Evolutionary conservation across 129 eudicot genomes (phyloP), one percentile per base, ranked within the genome.

Genomic region (Centrapalus pauciflorus): DNA sequence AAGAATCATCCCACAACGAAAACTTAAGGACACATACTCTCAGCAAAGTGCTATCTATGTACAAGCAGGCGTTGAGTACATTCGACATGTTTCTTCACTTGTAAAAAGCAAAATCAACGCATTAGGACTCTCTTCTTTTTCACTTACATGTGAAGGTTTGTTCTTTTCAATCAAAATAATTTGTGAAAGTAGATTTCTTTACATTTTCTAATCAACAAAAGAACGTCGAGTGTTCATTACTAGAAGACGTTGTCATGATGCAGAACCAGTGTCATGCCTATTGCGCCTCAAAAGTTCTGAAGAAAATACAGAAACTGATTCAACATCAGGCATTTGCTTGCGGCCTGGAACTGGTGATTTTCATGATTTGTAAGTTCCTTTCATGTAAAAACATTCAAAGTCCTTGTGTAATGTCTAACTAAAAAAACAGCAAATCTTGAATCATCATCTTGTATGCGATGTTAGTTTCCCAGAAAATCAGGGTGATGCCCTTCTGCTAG

Each of bases 31-130:
- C 83, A 76, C 90, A 1, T 74, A 83, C 70, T 88, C 96, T 27
- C 85, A 83, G 75, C 76, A 87, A 80, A 74, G 95, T 76, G 82
- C 90, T 57, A 72, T 91, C 16, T 87, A 88, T 73, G 41, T 91
- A 82, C 95, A 88, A 79, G 90, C 79, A 26, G 98, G 97, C 57
- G 90, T 86, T 9, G 96, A 91, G 64, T 91, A 88, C 73, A 88
- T 85, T 72, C 72, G 86, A 68, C 98, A 87, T 16, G 90, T 91
- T 79, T 91, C 98, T n/a, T 85, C 96, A 38, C 38, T 83, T 34
- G 85, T 88, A 52, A 91, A 83, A 83, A 82, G 16, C 73, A 79
- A 90, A 76, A 91, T 91, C 72, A 81, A 64, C 61, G 79, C 84
- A 48, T 81, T 91, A 43, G 84, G 83, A 76, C 67, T 61, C 33